These are phyloP conservation scores for Colletotrichum tabaci DNA, from an alignment of 2,329 filamentous ascomycete genomes.

Conservation along the genomic window DNA sequence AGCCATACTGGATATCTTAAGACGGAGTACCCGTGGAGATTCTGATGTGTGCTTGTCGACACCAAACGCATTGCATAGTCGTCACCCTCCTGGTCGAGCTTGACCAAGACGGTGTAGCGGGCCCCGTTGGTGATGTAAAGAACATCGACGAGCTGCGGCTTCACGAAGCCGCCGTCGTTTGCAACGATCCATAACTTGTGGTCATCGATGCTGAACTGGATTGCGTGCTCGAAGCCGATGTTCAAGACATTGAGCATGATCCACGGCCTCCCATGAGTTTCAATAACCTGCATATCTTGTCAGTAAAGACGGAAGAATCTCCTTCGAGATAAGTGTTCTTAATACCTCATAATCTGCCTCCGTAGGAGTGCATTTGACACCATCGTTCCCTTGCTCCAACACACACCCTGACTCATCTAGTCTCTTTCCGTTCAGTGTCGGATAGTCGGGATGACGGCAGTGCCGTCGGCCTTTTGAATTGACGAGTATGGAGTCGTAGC, in stretches of 20 bases:
- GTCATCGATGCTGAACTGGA: constrained; percentile 62
- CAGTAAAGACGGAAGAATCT: background rate
- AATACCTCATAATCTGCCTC: constrained; percentile 23
- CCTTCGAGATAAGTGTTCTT: too few species aligned
- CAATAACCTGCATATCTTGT: background rate
- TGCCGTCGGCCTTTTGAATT: constrained; percentile 72
- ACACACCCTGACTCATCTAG: constrained; percentile 23
- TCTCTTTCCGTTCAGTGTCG: background rate
- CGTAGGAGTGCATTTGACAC: constrained; percentile 9
- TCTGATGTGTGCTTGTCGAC: constrained; percentile 64
- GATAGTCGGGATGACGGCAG: constrained; percentile 53
- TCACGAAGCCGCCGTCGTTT: constrained; percentile 68
- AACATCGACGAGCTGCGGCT: constrained; percentile 57
- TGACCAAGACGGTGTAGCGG: constrained; percentile 65
- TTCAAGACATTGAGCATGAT: constrained; percentile 32
- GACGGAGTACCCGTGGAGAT: constrained; percentile 67
- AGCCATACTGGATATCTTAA: constrained; percentile 49
- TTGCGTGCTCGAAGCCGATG: constrained; percentile 30
- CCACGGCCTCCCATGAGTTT: constrained; percentile 23
- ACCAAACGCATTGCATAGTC: constrained; percentile 70
- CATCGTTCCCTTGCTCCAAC: constrained; percentile 20
- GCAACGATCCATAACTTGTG: constrained; percentile 68
- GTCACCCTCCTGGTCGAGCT: constrained; percentile 58
- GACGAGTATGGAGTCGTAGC: constrained; percentile 73
- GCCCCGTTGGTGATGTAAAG: constrained; percentile 63